These are phyloP conservation scores for Pyrenophora seminiperda DNA, from an alignment of 2,329 filamentous ascomycete genomes.

Conservation along the genomic window DNA sequence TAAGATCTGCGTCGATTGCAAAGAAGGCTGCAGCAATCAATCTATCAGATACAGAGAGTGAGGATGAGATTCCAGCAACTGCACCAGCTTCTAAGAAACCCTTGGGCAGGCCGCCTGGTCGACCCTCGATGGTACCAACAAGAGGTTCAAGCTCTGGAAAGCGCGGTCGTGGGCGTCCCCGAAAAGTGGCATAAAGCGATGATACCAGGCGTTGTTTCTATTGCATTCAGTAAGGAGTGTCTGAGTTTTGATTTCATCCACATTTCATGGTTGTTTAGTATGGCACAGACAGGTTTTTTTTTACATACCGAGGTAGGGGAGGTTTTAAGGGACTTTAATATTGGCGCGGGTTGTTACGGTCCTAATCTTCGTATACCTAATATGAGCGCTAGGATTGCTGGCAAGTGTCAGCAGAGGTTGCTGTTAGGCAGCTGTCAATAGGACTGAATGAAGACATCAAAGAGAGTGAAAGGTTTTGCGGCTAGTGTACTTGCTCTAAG, in stretches of 20 bases:
- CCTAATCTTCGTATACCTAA: no score
- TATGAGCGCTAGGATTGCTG: no score
- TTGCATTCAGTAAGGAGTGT: neutral
- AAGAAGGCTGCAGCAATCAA: slow-evolving; percentile 25
- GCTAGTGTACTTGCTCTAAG: no score
- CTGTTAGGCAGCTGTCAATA: no score
- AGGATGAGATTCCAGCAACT: slow-evolving; percentile 43
- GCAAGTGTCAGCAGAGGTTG: no score
- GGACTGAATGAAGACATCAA: no score
- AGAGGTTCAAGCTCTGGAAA: slow-evolving; percentile 29
- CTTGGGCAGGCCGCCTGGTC: slow-evolving; percentile 24
- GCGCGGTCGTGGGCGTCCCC: slow-evolving; percentile 33
- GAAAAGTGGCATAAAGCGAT: slow-evolving; percentile 23
- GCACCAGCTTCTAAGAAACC: slow-evolving; percentile 28
- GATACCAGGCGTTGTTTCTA: neutral
- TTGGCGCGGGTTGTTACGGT: no score
- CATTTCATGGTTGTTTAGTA: neutral
- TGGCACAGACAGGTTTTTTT: neutral
- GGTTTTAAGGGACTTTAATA: neutral
- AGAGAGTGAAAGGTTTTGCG: no score
- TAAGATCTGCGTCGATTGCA: slow-evolving; percentile 28
- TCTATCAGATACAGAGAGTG: slow-evolving; percentile 37
- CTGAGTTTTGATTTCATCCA: neutral
- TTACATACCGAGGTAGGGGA: neutral
- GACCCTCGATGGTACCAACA: slow-evolving; percentile 29